These are phyloP conservation scores for Rhodomyrtus tomentosa DNA, from an alignment of 345 rosid species.

Conservation along the genomic window DNA sequence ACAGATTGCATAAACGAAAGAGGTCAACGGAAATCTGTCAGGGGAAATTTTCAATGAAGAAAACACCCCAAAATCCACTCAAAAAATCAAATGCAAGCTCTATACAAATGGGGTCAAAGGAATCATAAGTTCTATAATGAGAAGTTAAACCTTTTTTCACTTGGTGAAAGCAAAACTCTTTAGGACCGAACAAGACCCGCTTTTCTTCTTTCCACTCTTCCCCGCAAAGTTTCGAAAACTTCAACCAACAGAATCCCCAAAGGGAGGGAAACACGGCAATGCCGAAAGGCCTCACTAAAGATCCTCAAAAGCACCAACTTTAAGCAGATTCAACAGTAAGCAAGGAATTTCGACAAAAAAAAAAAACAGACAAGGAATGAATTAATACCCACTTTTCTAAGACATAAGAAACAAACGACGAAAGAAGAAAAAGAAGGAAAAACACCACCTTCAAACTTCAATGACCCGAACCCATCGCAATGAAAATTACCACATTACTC, in stretches of 20 bases:
- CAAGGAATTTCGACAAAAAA: no score
- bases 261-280: not conserved
- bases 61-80: not conserved
- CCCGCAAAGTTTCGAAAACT: not conserved
- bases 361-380: not conserved
- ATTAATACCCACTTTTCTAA: not conserved
- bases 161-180: not conserved
- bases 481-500: not conserved
- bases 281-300: not conserved
- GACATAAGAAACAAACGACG: not conserved
- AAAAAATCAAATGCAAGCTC: not conserved
- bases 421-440: not conserved
- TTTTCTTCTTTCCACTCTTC: not conserved
- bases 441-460: not conserved
- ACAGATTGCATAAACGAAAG: not conserved
- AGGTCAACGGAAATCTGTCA: not conserved
- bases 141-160: not conserved
- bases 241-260: not conserved
- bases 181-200: not conserved
- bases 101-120: not conserved
- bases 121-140: not conserved
- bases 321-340: not conserved
- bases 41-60: not conserved
- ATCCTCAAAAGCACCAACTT: not conserved
- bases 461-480: not conserved